Percentiles rank a stretch among this genome's conserved stretches.
Conservation (phyloP, 768 basidiomycete genomes). For the Crucibulum laeve region DNA sequence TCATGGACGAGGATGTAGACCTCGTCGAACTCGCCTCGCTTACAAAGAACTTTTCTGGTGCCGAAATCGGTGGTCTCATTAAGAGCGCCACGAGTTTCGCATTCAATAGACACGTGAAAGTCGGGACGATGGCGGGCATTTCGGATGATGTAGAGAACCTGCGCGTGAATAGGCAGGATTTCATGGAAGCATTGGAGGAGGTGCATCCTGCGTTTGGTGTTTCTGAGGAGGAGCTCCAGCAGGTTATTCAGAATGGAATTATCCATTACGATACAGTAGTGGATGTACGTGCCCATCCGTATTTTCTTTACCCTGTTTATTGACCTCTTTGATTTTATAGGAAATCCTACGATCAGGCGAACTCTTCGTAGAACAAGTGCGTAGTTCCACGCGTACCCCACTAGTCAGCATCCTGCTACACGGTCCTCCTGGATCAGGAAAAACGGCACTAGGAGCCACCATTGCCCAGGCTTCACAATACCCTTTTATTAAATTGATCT, state of each 20-base stretch:
- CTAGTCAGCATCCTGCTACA: constrained; percentile 88
- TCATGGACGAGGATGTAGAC: constrained; percentile 87
- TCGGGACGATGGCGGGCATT: constrained; percentile 95
- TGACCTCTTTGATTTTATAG: constrained; percentile 34
- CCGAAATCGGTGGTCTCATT: constrained; percentile 92
- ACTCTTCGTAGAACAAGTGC: constrained; percentile 91
- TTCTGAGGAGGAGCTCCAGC: constrained; percentile 90
- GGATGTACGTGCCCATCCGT: constrained; percentile 54
- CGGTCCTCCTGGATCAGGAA: constrained; percentile 88
- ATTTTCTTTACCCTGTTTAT: neutral
- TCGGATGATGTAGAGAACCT: constrained; percentile 94
- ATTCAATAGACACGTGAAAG: constrained; percentile 95
- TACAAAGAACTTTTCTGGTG: constrained; percentile 98
- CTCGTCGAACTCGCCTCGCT: constrained; percentile 71
- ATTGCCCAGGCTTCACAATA: constrained; percentile 92
- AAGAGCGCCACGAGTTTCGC: constrained; percentile 99
- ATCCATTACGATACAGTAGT: constrained; percentile 77
- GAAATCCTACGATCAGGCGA: constrained; percentile 82
- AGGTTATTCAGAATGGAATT: constrained; percentile 95
- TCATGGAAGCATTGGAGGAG: constrained; percentile 87
- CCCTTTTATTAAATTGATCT: constrained; percentile 97
- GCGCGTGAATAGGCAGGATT: constrained; percentile 82
- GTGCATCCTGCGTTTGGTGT: constrained; percentile 97
- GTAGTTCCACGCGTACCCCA: constrained; percentile 84
- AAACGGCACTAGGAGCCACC: constrained; percentile 91